These are phyloP conservation scores for Pholiota molesta DNA, from an alignment of 768 basidiomycete genomes.

Conservation along the genomic window DNA sequence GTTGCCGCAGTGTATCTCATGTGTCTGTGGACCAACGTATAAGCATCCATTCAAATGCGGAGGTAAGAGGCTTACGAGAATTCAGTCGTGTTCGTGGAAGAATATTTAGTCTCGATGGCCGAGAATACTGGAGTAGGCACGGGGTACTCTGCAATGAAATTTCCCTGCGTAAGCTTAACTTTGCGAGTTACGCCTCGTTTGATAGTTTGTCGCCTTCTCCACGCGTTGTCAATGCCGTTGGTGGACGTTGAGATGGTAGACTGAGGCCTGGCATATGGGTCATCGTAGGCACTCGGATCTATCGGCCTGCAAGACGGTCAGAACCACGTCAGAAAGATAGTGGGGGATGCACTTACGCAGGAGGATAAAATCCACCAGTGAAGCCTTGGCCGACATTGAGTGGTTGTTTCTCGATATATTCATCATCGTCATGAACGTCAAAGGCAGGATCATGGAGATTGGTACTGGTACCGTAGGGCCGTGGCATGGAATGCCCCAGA, in stretches of 20 bases:
- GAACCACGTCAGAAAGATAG: constrained; percentile 12
- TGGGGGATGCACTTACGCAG: constrained; percentile 52
- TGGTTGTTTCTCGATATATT: constrained; percentile 77
- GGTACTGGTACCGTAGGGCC: constrained; percentile 60
- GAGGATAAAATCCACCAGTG: constrained; percentile 73
- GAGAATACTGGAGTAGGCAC: constrained; percentile 85
- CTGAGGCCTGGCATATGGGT: constrained; percentile 61
- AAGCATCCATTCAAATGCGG: background rate
- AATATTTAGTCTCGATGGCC: constrained; percentile 82
- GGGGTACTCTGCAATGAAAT: constrained; percentile 89
- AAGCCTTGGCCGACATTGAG: constrained; percentile 61
- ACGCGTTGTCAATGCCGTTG: constrained; percentile 61
- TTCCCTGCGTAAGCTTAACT: constrained; percentile 91
- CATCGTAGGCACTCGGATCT: constrained; percentile 66
- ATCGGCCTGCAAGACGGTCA: constrained; percentile 35
- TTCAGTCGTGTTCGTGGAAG: constrained; percentile 75
- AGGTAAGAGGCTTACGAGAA: constrained; percentile 65
- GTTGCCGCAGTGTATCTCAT: constrained; percentile 96
- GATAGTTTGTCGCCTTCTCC: constrained; percentile 84
- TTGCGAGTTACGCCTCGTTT: constrained; percentile 92
- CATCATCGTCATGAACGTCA: constrained; percentile 62
- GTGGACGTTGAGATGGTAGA: constrained; percentile 58
- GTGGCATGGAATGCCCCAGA: constrained; percentile 37
- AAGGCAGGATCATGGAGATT: constrained; percentile 54
- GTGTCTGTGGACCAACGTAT: constrained; percentile 50